Conservation (phyloP, 495 filamentous ascomycete species). For the Polyplosphaeria fusca region DNA sequence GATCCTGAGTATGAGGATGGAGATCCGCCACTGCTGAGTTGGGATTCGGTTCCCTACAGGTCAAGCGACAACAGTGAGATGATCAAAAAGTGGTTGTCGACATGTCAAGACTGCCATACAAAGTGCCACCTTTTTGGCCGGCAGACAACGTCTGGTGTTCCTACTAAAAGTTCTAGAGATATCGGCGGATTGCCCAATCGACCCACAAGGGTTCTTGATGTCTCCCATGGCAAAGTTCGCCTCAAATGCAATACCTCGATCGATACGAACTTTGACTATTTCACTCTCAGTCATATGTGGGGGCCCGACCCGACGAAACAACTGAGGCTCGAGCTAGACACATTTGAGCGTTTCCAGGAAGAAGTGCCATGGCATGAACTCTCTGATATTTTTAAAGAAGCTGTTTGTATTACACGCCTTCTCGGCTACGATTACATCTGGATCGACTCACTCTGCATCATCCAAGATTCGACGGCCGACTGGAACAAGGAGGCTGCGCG, state of each 20-base stretch:
- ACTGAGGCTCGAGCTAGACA: neutral
- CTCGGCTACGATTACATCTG: conserved; percentile 45
- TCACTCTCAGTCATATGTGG: neutral
- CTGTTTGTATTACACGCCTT: conserved; percentile 34
- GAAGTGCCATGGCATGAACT: neutral
- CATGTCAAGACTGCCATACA: neutral
- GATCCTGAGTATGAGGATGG: neutral
- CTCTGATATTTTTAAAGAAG: conserved; percentile 35
- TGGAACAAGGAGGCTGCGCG: conserved; percentile 43
- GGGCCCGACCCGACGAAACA: neutral
- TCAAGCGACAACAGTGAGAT: neutral
- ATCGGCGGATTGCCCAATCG: neutral
- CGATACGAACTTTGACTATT: neutral
- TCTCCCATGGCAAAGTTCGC: neutral
- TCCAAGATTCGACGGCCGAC: conserved; percentile 44
- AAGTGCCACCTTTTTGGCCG: neutral
- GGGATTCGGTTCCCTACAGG: neutral
- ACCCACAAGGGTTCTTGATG: neutral
- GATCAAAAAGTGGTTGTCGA: neutral
- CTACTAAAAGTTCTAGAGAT: neutral
- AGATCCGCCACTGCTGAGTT: neutral
- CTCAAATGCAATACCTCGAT: neutral
- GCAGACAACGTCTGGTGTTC: neutral
- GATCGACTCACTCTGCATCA: conserved; percentile 49
- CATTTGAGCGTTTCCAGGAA: neutral